These are phyloP conservation scores for Hypomyces rosellus DNA, from an alignment of 2,329 filamentous ascomycete species.

Conservation along the genomic window DNA sequence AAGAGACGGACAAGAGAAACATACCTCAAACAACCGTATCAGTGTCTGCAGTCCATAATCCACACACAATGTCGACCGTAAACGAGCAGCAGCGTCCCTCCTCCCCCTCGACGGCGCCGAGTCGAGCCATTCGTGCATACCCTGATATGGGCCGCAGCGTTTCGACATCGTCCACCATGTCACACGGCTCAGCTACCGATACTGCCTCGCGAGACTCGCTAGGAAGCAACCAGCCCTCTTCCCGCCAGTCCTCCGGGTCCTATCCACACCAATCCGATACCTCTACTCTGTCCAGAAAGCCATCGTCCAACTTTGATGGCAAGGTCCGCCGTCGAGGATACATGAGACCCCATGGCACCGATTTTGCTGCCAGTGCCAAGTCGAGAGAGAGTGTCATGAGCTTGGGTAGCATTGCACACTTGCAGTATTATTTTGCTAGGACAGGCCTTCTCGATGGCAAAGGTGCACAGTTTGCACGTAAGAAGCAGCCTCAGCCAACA, in stretches of 20 bases:
- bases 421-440: slow-evolving; percentile 97
- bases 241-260: slow-evolving; percentile 59
- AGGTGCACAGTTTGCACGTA: slow-evolving; percentile 75
- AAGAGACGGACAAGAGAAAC: background rate
- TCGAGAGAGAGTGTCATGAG: slow-evolving; percentile 94
- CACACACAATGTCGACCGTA: slow-evolving; percentile 28
- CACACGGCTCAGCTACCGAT: slow-evolving; percentile 48
- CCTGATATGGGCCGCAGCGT: slow-evolving; percentile 57
- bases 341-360: slow-evolving; percentile 77
- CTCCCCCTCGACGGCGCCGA: slow-evolving; percentile 57
- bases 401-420: slow-evolving; percentile 89
- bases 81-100: slow-evolving; percentile 27
- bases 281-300: slow-evolving; percentile 35
- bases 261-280: slow-evolving; percentile 41
- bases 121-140: slow-evolving; percentile 54
- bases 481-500: slow-evolving; percentile 54
- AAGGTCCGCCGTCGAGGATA: slow-evolving; percentile 64
- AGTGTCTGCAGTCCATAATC: too few relatives aligned
- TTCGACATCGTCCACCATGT: slow-evolving; percentile 56
- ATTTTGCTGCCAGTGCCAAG: slow-evolving; percentile 84
- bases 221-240: slow-evolving; percentile 46
- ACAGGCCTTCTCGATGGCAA: slow-evolving; percentile 92
- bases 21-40: too few relatives aligned
- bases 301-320: slow-evolving; percentile 38
- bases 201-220: slow-evolving; percentile 47